phyloP scores from a whole-genome alignment of 768 basidiomycete genomes.

The Clathrus columnatus region DNA sequence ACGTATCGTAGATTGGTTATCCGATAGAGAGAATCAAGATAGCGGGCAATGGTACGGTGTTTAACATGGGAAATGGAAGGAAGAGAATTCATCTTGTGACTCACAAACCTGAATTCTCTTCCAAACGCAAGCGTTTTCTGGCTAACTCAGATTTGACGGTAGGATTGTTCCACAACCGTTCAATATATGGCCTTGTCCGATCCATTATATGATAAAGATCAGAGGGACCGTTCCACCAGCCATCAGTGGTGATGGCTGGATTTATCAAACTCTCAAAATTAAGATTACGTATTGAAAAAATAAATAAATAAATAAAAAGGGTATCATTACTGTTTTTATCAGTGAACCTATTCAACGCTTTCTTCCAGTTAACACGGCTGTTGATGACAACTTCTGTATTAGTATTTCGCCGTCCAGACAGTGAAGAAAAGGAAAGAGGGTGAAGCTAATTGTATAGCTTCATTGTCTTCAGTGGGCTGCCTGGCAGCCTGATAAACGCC shows the following conservation, averaged over 20 bases:
- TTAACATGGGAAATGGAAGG: neutral
- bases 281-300: neutral
- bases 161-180: conserved; percentile 12
- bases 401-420: conserved; percentile 8
- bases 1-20: conserved; percentile 6
- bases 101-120: conserved; percentile 83
- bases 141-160: conserved; percentile 32
- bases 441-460: conserved; percentile 48
- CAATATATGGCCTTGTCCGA: conserved; percentile 14
- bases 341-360: conserved; percentile 11
- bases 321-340: neutral
- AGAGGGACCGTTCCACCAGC: conserved; percentile 81
- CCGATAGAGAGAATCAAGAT: conserved; percentile 23
- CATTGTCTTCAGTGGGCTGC: conserved; percentile 54
- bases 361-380: conserved; percentile 13
- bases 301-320: neutral
- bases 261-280: neutral
- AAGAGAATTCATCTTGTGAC: conserved; percentile 25
- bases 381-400: conserved; percentile 15
- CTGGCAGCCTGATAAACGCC: conserved; percentile 57
- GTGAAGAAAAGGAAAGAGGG: conserved; percentile 26
- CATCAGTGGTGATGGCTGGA: conserved; percentile 24
- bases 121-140: conserved; percentile 59
- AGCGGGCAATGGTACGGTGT: conserved; percentile 24
- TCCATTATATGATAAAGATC: conserved; percentile 71